Conservation (phyloP, 2,329 filamentous ascomycete genomes). For the Talaromyces sp. region DNA sequence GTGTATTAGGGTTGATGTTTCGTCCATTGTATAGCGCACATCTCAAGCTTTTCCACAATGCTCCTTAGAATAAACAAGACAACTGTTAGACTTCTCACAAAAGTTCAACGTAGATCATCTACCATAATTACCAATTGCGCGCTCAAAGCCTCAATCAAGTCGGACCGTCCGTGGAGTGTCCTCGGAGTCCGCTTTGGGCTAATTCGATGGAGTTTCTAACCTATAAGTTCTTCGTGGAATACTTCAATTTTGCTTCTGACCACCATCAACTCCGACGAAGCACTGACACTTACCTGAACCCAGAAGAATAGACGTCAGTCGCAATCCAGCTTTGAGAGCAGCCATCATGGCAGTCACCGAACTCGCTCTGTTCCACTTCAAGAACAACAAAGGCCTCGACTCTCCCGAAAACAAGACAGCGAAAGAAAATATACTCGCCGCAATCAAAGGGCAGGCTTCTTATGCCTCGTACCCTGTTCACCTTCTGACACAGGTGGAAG, state of each 20-base stretch:
- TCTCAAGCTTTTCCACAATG: not conserved
- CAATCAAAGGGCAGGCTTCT: conserved; percentile 36
- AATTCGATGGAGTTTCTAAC: not conserved
- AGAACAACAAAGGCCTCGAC: conserved; percentile 21
- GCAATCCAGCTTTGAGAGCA: no score
- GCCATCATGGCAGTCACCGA: conserved; percentile 36
- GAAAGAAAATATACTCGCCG: conserved; percentile 33
- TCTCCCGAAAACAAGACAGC: conserved; percentile 23
- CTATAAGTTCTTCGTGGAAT: not conserved
- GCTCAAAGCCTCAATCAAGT: no score
- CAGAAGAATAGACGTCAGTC: not conserved
- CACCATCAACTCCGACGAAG: no score
- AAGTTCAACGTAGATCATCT: no score
- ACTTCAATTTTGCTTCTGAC: not conserved
- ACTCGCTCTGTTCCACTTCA: conserved; percentile 43
- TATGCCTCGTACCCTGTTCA: conserved; percentile 38
- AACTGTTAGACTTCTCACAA: no score
- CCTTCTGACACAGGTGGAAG: conserved; percentile 44
- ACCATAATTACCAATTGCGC: not conserved
- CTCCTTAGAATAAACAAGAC: not conserved
- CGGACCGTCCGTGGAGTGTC: not conserved
- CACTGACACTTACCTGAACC: no score
- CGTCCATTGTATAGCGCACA: not conserved
- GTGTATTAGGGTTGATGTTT: not conserved
- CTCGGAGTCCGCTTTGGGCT: not conserved